Percentiles rank a stretch among this genome's conserved stretches.
phyloP scores from a whole-genome alignment of 1,284 basidiomycete species.

The Singerocomus inundabilis region DNA sequence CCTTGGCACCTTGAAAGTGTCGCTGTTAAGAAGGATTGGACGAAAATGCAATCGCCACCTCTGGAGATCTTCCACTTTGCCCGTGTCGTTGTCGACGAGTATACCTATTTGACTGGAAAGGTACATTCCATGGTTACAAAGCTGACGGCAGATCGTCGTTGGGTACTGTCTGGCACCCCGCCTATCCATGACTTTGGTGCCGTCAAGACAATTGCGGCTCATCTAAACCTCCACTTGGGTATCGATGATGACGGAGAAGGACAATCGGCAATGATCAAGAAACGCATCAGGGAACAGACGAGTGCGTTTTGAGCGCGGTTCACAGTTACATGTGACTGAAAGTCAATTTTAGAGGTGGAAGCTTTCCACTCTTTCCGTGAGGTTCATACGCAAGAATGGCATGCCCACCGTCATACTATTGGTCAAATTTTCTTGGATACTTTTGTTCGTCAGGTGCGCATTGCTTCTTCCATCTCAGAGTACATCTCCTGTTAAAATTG shows the following conservation, averaged over 20 bases:
- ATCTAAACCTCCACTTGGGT: conserved; percentile 85
- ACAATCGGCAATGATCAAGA: conserved; percentile 70
- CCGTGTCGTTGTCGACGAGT: conserved; percentile 91
- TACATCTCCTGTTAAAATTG: conserved; percentile 9
- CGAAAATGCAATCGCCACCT: conserved; percentile 75
- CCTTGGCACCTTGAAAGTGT: conserved; percentile 77
- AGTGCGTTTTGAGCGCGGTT: conserved; percentile 44
- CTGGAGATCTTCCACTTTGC: conserved; percentile 92
- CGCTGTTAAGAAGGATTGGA: conserved; percentile 72
- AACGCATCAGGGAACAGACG: conserved; percentile 80
- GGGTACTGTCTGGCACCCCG: conserved; percentile 96
- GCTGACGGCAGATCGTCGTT: conserved; percentile 77
- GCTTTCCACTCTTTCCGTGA: conserved; percentile 97
- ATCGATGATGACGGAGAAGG: conserved; percentile 89
- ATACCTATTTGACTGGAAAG: conserved; percentile 87
- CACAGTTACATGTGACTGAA: conserved; percentile 4
- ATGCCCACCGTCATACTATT: conserved; percentile 78
- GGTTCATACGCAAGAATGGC: conserved; percentile 90
- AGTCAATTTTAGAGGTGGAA: conserved; percentile 66
- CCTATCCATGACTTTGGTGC: conserved; percentile 90
- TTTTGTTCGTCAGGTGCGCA: conserved; percentile 80
- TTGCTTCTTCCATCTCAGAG: background rate
- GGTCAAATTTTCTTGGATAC: conserved; percentile 84
- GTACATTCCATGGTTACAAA: conserved; percentile 77
- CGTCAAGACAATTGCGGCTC: conserved; percentile 86